Percentiles rank a stretch among this genome's conserved stretches.
These are phyloP conservation scores for Cerrena zonata DNA, from an alignment of 1,284 basidiomycete species.

Conservation along the genomic window DNA sequence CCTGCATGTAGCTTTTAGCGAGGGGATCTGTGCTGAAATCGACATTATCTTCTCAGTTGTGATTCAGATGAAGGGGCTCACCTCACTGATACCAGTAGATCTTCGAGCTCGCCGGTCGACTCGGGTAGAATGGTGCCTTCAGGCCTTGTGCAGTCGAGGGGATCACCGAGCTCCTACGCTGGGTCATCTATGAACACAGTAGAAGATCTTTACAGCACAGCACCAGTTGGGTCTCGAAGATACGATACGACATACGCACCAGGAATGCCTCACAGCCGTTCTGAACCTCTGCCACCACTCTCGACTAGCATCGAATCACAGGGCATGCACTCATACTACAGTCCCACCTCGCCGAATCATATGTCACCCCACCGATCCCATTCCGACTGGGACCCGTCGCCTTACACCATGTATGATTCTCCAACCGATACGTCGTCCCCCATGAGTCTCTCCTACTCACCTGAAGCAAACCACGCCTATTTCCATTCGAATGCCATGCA, in stretches of 20 bases:
- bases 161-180: neutral
- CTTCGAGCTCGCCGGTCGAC: conserved; percentile 1
- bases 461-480: conserved; percentile 7
- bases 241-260: neutral
- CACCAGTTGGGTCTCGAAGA: neutral
- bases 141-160: neutral
- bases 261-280: neutral
- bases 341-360: neutral
- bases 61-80: conserved; percentile 5
- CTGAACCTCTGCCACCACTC: neutral
- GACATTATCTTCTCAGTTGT: neutral
- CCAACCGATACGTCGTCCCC: conserved; percentile 4
- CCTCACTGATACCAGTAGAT: neutral
- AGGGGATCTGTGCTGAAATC: neutral
- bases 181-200: neutral
- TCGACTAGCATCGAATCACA: neutral
- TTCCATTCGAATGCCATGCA: conserved; percentile 1
- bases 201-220: neutral
- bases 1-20: conserved; percentile 9
- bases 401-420: conserved; percentile 8
- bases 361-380: conserved; percentile 2
- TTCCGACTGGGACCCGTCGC: conserved; percentile 7
- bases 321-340: conserved; percentile 1
- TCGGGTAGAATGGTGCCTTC: neutral
- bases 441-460: conserved; percentile 4